Conservation (phyloP, 2,329 filamentous ascomycete species). For the Neonectria punicea region DNA sequence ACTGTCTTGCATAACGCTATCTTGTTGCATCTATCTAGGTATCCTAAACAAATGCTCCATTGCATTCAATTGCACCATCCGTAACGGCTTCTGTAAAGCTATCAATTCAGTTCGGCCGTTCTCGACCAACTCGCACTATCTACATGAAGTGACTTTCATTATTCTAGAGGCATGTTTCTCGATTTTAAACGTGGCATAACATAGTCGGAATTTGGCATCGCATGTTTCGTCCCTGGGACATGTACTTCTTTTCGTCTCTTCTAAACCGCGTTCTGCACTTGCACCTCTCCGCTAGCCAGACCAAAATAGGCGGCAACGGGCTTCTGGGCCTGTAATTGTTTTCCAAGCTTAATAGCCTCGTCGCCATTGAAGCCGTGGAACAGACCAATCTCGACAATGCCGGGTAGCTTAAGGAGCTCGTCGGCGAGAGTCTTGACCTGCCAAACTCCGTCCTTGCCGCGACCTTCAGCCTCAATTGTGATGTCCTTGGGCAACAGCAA, state of each 20-base stretch:
- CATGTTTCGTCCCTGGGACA: neutral
- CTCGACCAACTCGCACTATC: neutral
- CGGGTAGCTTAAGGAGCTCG: constrained; percentile 82
- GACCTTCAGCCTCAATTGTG: constrained; percentile 59
- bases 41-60: constrained; percentile 3
- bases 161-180: neutral
- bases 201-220: neutral
- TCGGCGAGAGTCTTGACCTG: constrained; percentile 80
- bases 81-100: neutral
- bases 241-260: constrained; percentile 1
- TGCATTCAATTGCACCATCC: constrained; percentile 8
- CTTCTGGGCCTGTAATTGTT: constrained; percentile 81
- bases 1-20: neutral
- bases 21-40: neutral
- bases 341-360: constrained; percentile 64
- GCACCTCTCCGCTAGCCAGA: constrained; percentile 77
- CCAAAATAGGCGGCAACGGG: constrained; percentile 96
- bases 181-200: neutral
- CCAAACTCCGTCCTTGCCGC: constrained; percentile 72
- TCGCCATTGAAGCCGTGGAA: constrained; percentile 86
- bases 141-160: neutral
- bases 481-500: constrained; percentile 72
- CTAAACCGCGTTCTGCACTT: constrained; percentile 46
- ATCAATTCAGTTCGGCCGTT: neutral
- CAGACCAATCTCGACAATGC: constrained; percentile 91